A percentile compares a stretch with the other conserved stretches of the same genome.
phyloP scores from a whole-genome alignment of 768 basidiomycete genomes.

The Tricholoma sp. region DNA sequence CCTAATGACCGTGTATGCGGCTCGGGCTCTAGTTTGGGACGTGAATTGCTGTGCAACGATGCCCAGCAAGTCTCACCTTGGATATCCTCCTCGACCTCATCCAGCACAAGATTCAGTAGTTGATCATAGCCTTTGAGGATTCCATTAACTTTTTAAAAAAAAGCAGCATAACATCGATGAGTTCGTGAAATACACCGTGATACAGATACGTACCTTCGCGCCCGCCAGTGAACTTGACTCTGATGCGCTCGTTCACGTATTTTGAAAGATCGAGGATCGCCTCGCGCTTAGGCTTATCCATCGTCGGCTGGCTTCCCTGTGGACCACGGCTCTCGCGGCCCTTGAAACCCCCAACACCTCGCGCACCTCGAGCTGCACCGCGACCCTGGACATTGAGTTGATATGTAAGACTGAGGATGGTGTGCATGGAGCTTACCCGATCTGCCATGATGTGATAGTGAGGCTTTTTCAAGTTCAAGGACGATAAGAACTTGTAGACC shows the following conservation, averaged over 20 bases:
- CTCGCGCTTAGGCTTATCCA: constrained; percentile 84
- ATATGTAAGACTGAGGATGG: constrained; percentile 22
- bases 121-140: constrained; percentile 96
- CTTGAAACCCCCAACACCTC: constrained; percentile 47
- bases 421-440: constrained; percentile 41
- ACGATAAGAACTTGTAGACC: not conserved
- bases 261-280: constrained; percentile 94
- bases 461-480: not conserved
- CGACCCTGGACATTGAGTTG: constrained; percentile 50
- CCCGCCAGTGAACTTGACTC: constrained; percentile 98
- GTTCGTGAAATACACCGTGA: not conserved
- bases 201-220: constrained; percentile 64
- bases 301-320: constrained; percentile 39
- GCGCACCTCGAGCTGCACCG: constrained; percentile 40
- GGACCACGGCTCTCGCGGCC: constrained; percentile 48
- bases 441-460: constrained; percentile 44
- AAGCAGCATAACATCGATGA: not conserved
- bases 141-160: constrained; percentile 63
- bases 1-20: constrained; percentile 66
- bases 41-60: constrained; percentile 5
- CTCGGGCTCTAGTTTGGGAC: constrained; percentile 47
- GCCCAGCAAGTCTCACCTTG: constrained; percentile 42
- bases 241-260: constrained; percentile 87
- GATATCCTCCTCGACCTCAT: constrained; percentile 86
- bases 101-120: constrained; percentile 92